phyloP scores from a whole-genome alignment of 2,329 filamentous ascomycete species.

The Penicillium fuscoglaucum region DNA sequence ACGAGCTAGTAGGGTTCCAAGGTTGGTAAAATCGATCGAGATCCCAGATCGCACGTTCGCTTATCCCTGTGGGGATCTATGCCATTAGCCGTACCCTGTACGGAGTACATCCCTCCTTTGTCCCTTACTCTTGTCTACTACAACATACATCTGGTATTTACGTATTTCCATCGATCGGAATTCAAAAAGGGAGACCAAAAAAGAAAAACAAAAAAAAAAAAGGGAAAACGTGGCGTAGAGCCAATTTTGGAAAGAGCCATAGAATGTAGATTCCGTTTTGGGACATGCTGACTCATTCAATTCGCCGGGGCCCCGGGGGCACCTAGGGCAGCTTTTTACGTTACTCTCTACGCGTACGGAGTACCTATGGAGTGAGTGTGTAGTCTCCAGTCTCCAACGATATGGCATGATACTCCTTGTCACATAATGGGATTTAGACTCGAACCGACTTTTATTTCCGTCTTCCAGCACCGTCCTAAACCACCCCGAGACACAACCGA shows the following conservation, averaged over 20 bases:
- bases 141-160: too few relatives aligned
- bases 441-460: not conserved
- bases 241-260: not conserved
- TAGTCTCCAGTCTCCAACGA: not conserved
- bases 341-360: not conserved
- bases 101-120: not conserved
- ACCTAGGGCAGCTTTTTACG: not conserved
- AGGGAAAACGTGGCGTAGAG: not conserved
- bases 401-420: not conserved
- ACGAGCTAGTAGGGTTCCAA: constrained; percentile 16
- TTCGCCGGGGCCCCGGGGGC: not conserved
- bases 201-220: not conserved
- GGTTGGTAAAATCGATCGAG: constrained; percentile 15
- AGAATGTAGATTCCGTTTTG: not conserved
- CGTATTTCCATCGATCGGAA: not conserved
- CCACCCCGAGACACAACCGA: not conserved
- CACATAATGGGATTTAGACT: not conserved
- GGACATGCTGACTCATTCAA: not conserved
- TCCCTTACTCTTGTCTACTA: too few relatives aligned
- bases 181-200: not conserved
- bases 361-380: too few relatives aligned
- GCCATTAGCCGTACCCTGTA: not conserved
- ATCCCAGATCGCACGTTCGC: constrained; percentile 16
- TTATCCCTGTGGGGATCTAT: constrained; percentile 19
- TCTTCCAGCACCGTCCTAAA: not conserved